Conservation (phyloP, 805 yeast species). For the Kodamaea leandrae region DNA sequence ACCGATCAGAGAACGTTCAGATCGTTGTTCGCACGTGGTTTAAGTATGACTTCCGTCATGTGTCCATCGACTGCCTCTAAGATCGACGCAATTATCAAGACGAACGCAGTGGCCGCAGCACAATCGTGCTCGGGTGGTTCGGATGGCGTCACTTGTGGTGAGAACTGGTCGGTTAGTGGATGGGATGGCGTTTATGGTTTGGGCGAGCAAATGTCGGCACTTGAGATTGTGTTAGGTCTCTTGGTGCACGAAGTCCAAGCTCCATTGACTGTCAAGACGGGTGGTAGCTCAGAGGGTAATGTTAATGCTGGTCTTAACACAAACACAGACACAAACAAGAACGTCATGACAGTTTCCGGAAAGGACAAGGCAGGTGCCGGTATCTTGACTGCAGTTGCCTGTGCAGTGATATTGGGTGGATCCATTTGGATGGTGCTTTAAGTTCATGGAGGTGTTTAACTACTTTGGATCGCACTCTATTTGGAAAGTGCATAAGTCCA, state of each 20-base stretch:
- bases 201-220: constrained; percentile 77
- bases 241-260: constrained; percentile 32
- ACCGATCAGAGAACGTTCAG: constrained; percentile 76
- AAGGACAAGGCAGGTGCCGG: constrained; percentile 84
- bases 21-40: constrained; percentile 62
- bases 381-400: constrained; percentile 71
- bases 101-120: constrained; percentile 68
- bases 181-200: constrained; percentile 70
- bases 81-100: constrained; percentile 40
- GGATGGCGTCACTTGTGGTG: constrained; percentile 84
- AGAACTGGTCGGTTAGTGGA: constrained; percentile 56
- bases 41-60: constrained; percentile 56
- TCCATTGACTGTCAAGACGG: constrained; percentile 35
- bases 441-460: no score
- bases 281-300: constrained; percentile 35
- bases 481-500: not conserved
- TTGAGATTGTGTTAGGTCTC: constrained; percentile 58
- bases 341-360: constrained; percentile 47
- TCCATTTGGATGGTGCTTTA: constrained; percentile 73
- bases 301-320: constrained; percentile 51
- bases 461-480: no score
- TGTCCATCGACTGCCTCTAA: constrained; percentile 47
- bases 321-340: constrained; percentile 35
- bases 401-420: constrained; percentile 60
- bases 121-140: constrained; percentile 71